Conservation (phyloP, 2,329 filamentous ascomycete genomes). For the Onygenales sp. region DNA sequence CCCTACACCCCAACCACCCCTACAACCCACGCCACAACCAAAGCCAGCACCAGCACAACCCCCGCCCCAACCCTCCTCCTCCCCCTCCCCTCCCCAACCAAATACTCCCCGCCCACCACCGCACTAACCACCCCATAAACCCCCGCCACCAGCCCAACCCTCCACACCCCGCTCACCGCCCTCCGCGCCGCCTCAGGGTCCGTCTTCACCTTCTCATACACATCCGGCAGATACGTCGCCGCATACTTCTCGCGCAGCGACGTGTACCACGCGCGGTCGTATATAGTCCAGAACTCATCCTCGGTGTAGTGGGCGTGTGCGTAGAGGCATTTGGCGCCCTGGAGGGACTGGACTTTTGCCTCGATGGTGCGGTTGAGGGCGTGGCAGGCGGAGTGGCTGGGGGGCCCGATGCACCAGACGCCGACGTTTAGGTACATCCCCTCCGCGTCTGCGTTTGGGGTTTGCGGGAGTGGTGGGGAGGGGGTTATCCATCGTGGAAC, state of each 20-base stretch:
- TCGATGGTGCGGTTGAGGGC: slow-evolving; percentile 63
- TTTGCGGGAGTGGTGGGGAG: slow-evolving; percentile 13
- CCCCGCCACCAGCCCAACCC: not conserved
- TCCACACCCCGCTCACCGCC: not conserved
- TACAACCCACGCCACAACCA: not conserved
- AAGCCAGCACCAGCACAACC: not conserved
- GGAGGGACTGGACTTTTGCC: slow-evolving; percentile 55
- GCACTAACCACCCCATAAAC: slow-evolving; percentile 4
- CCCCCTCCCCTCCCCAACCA: not conserved
- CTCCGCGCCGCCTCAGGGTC: not conserved
- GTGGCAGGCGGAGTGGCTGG: slow-evolving; percentile 49
- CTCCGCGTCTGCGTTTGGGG: not conserved
- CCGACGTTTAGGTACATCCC: slow-evolving; percentile 41
- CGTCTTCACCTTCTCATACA: slow-evolving; percentile 27
- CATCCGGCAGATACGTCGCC: slow-evolving; percentile 24
- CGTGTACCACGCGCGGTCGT: slow-evolving; percentile 30
- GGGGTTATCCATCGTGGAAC: slow-evolving; percentile 21
- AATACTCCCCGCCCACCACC: not conserved
- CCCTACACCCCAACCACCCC: not conserved
- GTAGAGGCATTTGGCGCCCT: slow-evolving; percentile 80
- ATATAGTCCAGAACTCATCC: slow-evolving; percentile 36
- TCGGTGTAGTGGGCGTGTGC: slow-evolving; percentile 74
- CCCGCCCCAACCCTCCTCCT: not conserved
- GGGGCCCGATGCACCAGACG: slow-evolving; percentile 69
- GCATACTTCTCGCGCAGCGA: slow-evolving; percentile 29